phyloP scores from a whole-genome alignment of 495 filamentous ascomycete species.

The Penicillium verhagenii region DNA sequence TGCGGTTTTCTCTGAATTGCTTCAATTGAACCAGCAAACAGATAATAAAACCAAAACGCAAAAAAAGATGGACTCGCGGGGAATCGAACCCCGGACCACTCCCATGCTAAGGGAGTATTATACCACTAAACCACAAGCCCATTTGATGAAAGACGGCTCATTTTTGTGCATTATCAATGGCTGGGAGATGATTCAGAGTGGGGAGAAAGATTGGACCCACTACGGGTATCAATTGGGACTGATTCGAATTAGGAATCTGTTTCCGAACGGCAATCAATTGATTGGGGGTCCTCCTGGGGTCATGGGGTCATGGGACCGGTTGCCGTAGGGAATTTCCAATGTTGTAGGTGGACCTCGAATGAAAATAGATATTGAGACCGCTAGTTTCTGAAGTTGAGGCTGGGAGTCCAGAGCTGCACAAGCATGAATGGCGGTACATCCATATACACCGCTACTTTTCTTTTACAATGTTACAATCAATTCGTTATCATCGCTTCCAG shows the following conservation, averaged over 20 bases:
- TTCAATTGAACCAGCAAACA: too few relatives aligned
- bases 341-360: too few relatives aligned
- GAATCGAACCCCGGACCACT: conserved; percentile 60
- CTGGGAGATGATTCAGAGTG: neutral
- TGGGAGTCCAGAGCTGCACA: too few relatives aligned
- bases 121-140: conserved; percentile 49
- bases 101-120: conserved; percentile 49
- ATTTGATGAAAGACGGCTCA: conserved; percentile 8
- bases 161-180: neutral
- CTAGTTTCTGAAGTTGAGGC: neutral
- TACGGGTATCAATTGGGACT: neutral
- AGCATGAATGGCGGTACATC: neutral
- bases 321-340: neutral
- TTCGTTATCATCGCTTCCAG: neutral
- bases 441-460: neutral
- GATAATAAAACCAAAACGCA: too few relatives aligned
- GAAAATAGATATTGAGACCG: too few relatives aligned
- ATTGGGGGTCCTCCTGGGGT: neutral
- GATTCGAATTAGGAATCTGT: conserved; percentile 6
- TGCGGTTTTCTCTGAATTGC: too few relatives aligned
- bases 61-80: conserved; percentile 48
- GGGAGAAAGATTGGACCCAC: conserved; percentile 1
- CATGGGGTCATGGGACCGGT: neutral
- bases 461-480: too few relatives aligned
- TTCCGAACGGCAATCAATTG: conserved; percentile 9